Evolutionary conservation across 768 basidiomycete species (phyloP).

Genomic region (Podaxis sp.): DNA sequence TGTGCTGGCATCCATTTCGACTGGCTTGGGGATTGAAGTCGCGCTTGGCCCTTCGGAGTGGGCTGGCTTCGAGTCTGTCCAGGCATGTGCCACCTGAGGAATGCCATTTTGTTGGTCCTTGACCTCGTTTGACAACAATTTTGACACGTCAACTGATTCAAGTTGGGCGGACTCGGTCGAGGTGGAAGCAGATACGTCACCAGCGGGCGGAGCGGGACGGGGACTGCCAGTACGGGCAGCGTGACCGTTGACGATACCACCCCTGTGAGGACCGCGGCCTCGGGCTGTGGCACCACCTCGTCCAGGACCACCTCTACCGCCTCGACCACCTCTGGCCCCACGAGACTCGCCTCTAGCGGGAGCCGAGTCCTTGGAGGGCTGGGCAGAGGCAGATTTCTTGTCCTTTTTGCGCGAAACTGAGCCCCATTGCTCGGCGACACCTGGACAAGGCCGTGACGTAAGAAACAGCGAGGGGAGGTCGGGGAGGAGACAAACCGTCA

Average conservation of each 20-base stretch:
- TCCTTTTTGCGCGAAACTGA: constrained; percentile 87
- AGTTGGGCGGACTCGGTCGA: constrained; percentile 26
- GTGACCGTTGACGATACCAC: constrained; percentile 40
- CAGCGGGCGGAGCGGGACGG: constrained; percentile 24
- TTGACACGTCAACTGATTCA: constrained; percentile 17
- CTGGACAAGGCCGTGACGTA: constrained; percentile 37
- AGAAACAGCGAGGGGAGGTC: constrained; percentile 18
- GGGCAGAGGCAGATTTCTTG: constrained; percentile 58
- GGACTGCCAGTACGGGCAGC: constrained; percentile 35
- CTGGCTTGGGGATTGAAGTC: constrained; percentile 25
- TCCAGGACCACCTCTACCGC: constrained; percentile 60
- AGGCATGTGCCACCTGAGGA: constrained; percentile 25
- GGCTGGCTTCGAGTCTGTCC: constrained; percentile 31
- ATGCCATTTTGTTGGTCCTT: constrained; percentile 31
- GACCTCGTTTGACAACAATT: constrained; percentile 19
- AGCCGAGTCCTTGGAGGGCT: constrained; percentile 53
- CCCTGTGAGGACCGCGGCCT: constrained; percentile 50
- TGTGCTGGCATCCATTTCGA: constrained; percentile 27
- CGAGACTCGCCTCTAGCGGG: constrained; percentile 54
- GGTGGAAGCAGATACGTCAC: constrained; percentile 23
- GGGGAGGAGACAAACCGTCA: constrained; percentile 52
- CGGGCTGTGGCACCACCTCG: constrained; percentile 50
- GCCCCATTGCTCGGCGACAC: constrained; percentile 78
- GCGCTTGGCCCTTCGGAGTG: constrained; percentile 29
- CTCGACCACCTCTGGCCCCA: constrained; percentile 60